Percentiles rank a stretch among this genome's conserved stretches.
Evolutionary conservation across 2,329 filamentous ascomycete genomes (phyloP).

Genomic region (Endoconidiophora laricicola): DNA sequence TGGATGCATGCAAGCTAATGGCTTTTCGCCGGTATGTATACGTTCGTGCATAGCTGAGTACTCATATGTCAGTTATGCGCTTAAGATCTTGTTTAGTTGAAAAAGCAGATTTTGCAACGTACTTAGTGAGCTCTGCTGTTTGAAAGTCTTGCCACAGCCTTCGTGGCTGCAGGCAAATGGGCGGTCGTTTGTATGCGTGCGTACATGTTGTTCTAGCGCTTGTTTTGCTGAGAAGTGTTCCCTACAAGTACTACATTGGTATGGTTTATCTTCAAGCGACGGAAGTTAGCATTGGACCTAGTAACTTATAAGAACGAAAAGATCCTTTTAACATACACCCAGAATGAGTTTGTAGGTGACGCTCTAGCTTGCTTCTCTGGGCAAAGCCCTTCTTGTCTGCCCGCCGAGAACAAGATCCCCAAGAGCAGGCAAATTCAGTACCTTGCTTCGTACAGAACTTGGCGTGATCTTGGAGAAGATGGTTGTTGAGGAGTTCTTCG

Average conservation of each 20-base stretch:
- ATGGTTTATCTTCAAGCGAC: slow-evolving; percentile 37
- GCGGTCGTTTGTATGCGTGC: slow-evolving; percentile 49
- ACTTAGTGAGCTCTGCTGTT: slow-evolving; percentile 52
- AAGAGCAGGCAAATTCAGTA: slow-evolving; percentile 36
- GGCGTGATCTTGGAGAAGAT: slow-evolving; percentile 36
- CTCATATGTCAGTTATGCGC: slow-evolving; percentile 4
- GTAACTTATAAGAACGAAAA: slow-evolving; percentile 13
- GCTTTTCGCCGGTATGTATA: slow-evolving; percentile 49
- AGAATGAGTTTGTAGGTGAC: slow-evolving; percentile 49
- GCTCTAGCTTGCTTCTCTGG: slow-evolving; percentile 45
- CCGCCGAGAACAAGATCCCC: slow-evolving; percentile 36
- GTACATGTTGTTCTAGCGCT: slow-evolving; percentile 48
- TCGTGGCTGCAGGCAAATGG: slow-evolving; percentile 38
- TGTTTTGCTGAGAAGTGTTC: slow-evolving; percentile 48
- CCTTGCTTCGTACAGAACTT: slow-evolving; percentile 26
- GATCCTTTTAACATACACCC: slow-evolving; percentile 31
- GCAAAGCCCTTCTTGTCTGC: slow-evolving; percentile 30
- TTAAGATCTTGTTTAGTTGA: too few relatives aligned
- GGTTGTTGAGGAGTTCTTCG: slow-evolving; percentile 35
- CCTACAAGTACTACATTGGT: slow-evolving; percentile 37
- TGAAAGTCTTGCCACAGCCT: slow-evolving; percentile 41
- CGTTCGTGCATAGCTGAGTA: slow-evolving; percentile 46
- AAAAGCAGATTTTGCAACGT: slow-evolving; percentile 18
- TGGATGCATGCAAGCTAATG: slow-evolving; percentile 35
- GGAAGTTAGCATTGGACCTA: slow-evolving; percentile 15